A percentile compares a stretch with the other conserved stretches of the same genome.
These are phyloP conservation scores for Musa schizocarpa DNA, from an alignment of 176 grass and related monocot species.

Conservation along the genomic window DNA sequence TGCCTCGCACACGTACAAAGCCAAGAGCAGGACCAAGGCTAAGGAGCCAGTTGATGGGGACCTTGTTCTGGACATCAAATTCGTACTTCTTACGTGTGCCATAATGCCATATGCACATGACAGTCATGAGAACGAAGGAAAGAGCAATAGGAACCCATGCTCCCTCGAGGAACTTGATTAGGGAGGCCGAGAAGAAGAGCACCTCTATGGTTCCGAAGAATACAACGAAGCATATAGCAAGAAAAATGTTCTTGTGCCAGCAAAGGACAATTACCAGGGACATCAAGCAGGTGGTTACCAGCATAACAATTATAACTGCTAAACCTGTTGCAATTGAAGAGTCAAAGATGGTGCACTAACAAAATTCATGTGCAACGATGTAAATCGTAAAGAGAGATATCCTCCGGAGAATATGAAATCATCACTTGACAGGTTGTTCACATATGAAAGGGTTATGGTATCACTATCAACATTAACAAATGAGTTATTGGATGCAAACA, in stretches of 20 bases:
- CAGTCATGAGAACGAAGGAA: constrained; percentile 60
- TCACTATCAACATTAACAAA: too few species aligned
- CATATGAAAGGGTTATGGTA: too few species aligned
- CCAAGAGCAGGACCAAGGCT: constrained; percentile 74
- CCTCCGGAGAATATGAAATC: not conserved
- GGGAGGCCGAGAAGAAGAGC: constrained; percentile 68
- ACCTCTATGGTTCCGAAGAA: constrained; percentile 75
- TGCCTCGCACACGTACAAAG: constrained; percentile 72
- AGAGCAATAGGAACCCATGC: constrained; percentile 83
- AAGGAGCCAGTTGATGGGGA: constrained; percentile 75
- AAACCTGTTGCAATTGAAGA: constrained; percentile 37
- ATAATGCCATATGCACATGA: constrained; percentile 93
- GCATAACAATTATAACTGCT: constrained; percentile 86
- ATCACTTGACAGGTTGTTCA: not conserved
- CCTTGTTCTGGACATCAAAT: constrained; percentile 88
- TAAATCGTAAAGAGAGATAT: not conserved
- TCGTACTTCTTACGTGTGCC: constrained; percentile 70
- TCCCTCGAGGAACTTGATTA: constrained; percentile 80
- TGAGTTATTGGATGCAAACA: too few species aligned
- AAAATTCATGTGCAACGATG: not conserved
- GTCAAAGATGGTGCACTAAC: constrained; percentile 9
- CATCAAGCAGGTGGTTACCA: constrained; percentile 93
- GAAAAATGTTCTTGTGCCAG: constrained; percentile 70
- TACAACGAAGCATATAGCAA: constrained; percentile 48
- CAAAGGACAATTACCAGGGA: constrained; percentile 73